Percentiles rank a stretch among this genome's conserved stretches.
These are phyloP conservation scores for Exophiala alcalophila DNA, from an alignment of 2,329 filamentous ascomycete species.

Conservation along the genomic window DNA sequence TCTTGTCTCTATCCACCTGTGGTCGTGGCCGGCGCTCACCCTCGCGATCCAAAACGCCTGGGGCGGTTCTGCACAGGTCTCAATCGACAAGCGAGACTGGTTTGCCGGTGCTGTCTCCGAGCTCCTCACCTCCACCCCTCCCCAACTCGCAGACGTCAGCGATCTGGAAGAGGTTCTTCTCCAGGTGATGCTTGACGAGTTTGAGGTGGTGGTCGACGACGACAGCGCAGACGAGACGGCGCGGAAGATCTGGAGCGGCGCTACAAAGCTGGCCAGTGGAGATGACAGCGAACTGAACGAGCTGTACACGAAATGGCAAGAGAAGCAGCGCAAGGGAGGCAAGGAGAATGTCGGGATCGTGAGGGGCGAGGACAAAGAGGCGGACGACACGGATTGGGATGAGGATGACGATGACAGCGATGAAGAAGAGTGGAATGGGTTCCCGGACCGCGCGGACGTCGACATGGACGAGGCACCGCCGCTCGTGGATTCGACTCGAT, in stretches of 20 bases:
- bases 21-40: slow-evolving; percentile 83
- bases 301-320: slow-evolving; percentile 52
- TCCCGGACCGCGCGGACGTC: slow-evolving; percentile 49
- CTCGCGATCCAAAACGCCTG: slow-evolving; percentile 75
- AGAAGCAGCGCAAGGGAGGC: slow-evolving; percentile 41
- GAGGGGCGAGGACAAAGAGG: slow-evolving; percentile 42
- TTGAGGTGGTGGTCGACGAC: slow-evolving; percentile 89
- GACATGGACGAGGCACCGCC: slow-evolving; percentile 68
- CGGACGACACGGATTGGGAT: slow-evolving; percentile 58
- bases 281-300: slow-evolving; percentile 51
- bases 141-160: slow-evolving; percentile 64
- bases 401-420: slow-evolving; percentile 51
- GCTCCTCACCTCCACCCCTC: slow-evolving; percentile 57
- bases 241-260: slow-evolving; percentile 66
- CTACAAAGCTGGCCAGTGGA: slow-evolving; percentile 50
- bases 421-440: slow-evolving; percentile 57
- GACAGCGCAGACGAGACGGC: slow-evolving; percentile 76
- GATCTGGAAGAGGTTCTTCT: slow-evolving; percentile 82
- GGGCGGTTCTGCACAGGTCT: slow-evolving; percentile 69
- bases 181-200: slow-evolving; percentile 93
- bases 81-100: slow-evolving; percentile 89
- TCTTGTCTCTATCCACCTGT: slow-evolving; percentile 76
- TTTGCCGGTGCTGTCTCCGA: slow-evolving; percentile 84
- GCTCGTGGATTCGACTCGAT: slow-evolving; percentile 48
- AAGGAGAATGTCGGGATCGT: slow-evolving; percentile 30